A percentile compares a stretch with the other conserved stretches of the same genome.
Evolutionary conservation across 2,329 filamentous ascomycete genomes (phyloP).

Genomic region (Saccharata proteae): DNA sequence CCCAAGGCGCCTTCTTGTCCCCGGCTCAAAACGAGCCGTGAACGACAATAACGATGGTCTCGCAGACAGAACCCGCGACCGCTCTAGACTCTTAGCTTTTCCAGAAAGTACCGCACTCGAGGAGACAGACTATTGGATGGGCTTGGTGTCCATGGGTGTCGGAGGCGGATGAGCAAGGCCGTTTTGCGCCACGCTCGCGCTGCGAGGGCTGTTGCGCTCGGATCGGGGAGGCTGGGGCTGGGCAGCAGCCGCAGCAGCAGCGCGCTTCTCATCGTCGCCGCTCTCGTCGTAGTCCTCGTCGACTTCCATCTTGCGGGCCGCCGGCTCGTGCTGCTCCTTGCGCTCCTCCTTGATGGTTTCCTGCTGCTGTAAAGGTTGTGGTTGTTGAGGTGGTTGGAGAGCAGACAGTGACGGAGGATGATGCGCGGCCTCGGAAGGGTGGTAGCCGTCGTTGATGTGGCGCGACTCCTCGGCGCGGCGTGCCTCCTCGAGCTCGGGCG

Average conservation of each 20-base stretch:
- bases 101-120: too few species aligned
- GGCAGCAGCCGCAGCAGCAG: slow-evolving; percentile 22
- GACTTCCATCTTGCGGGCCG: slow-evolving; percentile 89
- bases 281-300: slow-evolving; percentile 97
- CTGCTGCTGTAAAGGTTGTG: slow-evolving; percentile 38
- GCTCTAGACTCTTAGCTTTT: too few species aligned
- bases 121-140: too few species aligned
- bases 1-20: too few species aligned
- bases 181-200: slow-evolving; percentile 18
- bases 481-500: slow-evolving; percentile 51
- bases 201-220: slow-evolving; percentile 33
- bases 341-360: slow-evolving; percentile 35
- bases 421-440: slow-evolving; percentile 86
- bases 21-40: too few species aligned
- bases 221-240: slow-evolving; percentile 19
- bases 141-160: slow-evolving; percentile 19
- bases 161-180: slow-evolving; percentile 19
- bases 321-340: slow-evolving; percentile 55
- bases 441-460: slow-evolving; percentile 65
- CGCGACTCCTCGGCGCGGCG: slow-evolving; percentile 52
- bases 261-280: slow-evolving; percentile 61
- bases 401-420: slow-evolving; percentile 55
- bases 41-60: too few species aligned
- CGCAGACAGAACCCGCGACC: too few species aligned
- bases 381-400: slow-evolving; percentile 34